Base-by-base conservation (phyloP, 352 stramenopile genomes). In the Phytophthora chlamydospora region DNA sequence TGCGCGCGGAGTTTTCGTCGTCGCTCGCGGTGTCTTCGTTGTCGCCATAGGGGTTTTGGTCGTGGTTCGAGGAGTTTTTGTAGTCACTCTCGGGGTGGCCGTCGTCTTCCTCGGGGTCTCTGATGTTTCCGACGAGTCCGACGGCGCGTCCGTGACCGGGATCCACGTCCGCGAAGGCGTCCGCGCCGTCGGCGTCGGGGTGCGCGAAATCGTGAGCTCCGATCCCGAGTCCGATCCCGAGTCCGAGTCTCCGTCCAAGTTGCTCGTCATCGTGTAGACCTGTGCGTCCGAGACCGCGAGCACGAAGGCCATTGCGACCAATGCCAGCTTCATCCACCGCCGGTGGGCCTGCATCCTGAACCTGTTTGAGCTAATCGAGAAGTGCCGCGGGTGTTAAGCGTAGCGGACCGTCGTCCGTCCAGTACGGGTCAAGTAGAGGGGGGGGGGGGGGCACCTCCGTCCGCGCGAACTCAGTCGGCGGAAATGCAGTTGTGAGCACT, bases 261-360 rank as follows among this genome's bases (percentile, higher is more conserved):
- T 14, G 46, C 57, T 67, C 14, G 24, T 35, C 62, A 66, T 66
- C 16, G 58, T 67, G 41, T 54, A 76, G 10, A 73, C 58, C 53
- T 76, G 62, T 33, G 60, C 43, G n/a, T 59, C 43, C 2, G 24
- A 36, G 6, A 57, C 9, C 35, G 44, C 31, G 4, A 40, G 38
- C 11, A 59, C 9, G 24, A 70, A 19, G 33, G 31, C 45, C 10
- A 38, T 21, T 29, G 43, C 40, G 4, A 66, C 21, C 21, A 76
- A 12, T 35, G 46, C 38, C 33, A 70, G 63, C 55, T 49, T 62
- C 19, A 71, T 55, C 66, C 66, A 75, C 24, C 62, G 51, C 52
- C 40, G 56, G 19, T 57, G 55, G 50, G 61, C 53, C 38, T 69
- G 58, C 68, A 73, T 75, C 44, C 33, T 16, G 24, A 40, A 14